Evolutionary conservation across 129 eudicot genomes (phyloP).

Genomic region (Ambrosia trifida): DNA sequence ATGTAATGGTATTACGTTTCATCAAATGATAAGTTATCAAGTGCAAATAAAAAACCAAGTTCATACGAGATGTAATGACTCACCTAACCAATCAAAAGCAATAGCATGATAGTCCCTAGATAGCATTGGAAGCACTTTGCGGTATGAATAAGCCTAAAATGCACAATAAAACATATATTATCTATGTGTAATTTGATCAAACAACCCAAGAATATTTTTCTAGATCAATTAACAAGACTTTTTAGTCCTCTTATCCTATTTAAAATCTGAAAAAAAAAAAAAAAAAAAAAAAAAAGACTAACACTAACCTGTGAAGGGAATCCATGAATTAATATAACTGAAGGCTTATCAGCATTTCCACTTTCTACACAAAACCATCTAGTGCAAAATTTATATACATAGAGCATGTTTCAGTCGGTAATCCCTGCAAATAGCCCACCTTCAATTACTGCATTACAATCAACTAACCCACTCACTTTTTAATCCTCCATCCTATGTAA

Average conservation of each 20-base stretch:
- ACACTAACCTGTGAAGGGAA: conserved; percentile 94
- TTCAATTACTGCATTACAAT: conserved; percentile 66
- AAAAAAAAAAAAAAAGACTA: no score
- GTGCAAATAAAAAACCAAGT: conserved; percentile 4
- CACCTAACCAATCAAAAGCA: conserved; percentile 97
- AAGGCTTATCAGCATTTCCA: conserved; percentile 70
- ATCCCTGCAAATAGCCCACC: conserved; percentile 82
- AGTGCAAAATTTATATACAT: conserved; percentile 69
- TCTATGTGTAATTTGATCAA: conserved; percentile 2
- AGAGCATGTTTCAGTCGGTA: conserved; percentile 75
- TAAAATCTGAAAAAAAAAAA: conserved; percentile 9
- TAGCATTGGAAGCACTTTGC: conserved; percentile 81
- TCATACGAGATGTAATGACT: conserved; percentile 13
- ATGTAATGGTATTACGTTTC: neutral
- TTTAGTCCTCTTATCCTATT: neutral
- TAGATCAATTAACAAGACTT: neutral
- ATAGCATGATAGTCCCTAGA: conserved; percentile 74
- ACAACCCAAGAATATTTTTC: neutral
- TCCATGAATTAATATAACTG: conserved; percentile 86
- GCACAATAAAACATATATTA: conserved; percentile 22
- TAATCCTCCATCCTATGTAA: conserved; percentile 28
- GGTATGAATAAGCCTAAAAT: conserved; percentile 87
- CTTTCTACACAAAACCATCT: conserved; percentile 99
- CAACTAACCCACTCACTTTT: conserved; percentile 36
- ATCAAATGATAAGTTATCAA: conserved; percentile 16